Evolutionary conservation across 1,284 basidiomycete species (phyloP), one percentile per base, ranked within the genome.

Genomic region (Moniliella sp.): DNA sequence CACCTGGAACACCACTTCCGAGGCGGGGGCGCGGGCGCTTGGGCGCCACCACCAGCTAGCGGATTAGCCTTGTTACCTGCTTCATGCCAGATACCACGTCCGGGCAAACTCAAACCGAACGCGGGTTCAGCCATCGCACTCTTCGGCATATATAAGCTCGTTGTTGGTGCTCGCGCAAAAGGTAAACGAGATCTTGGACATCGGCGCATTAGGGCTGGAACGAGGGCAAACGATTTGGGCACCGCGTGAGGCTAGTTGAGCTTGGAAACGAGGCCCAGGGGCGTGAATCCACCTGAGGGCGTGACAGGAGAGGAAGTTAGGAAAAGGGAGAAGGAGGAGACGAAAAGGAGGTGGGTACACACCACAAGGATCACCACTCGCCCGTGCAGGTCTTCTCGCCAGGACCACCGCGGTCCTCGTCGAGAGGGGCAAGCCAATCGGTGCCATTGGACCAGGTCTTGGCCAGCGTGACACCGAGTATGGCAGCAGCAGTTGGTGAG

Each of bases 111-210:
- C 31, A 7, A 23, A 57, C 32, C 12, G 42, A 43, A 17, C 31
- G 25, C 7, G 50, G 25, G 10, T 34, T 29, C 1, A 25, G 33
- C n/a, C 28, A 25, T 57, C 45, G 36, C 53, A 57, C 34, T 46
- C 21, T 23, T 57, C 53, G 2, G 53, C 53, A 28, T 46, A 57
- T 14, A 57, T 44, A 15, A 46, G 42, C 25, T 50, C 45, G 36
- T 38, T 47, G 14, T 33, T 36, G 0, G 51, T 48, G 16, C 46
- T 50, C 49, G 7, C 53, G 40, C 8, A 57, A 39, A 9, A 55
- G 38, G 9, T 42, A 30, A 4, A 53, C 19, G 18, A 54, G 25
- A n/a, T n/a, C 34, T 54, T 51, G 5, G 43, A 26, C 1, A 45
- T 39, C 1, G 40, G 26, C 3, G 40, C n/a, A 40, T 0, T 42